A percentile compares a stretch with the other conserved stretches of the same genome.
phyloP scores from a whole-genome alignment of 371 early-diverging fungal genomes.

The Mortierella sp. region DNA sequence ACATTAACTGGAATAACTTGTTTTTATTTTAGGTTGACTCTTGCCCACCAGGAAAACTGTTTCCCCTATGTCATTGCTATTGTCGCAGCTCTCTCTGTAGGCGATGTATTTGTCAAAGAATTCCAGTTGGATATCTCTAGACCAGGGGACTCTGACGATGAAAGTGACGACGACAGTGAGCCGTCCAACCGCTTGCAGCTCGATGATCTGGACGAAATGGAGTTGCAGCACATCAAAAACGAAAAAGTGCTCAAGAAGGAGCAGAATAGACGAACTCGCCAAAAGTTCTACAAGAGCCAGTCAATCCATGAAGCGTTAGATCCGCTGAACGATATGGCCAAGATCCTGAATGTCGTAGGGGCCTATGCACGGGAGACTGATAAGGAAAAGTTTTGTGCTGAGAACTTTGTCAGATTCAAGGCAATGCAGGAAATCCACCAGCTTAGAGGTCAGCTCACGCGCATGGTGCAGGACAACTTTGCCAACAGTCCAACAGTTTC shows the following conservation, averaged over 20 bases:
- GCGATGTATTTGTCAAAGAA: slow-evolving; percentile 89
- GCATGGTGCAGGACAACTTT: slow-evolving; percentile 79
- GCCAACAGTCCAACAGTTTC: slow-evolving; percentile 57
- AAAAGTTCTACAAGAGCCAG: slow-evolving; percentile 66
- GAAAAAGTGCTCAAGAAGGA: slow-evolving; percentile 64
- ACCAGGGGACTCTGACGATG: slow-evolving; percentile 60
- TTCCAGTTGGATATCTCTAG: slow-evolving; percentile 65
- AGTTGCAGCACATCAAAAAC: slow-evolving; percentile 59
- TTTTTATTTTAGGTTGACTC: slow-evolving; percentile 73
- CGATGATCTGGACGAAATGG: slow-evolving; percentile 54
- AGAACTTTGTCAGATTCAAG: slow-evolving; percentile 89
- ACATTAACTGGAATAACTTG: background rate
- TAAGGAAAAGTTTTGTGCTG: slow-evolving; percentile 77
- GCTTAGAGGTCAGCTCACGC: slow-evolving; percentile 88
- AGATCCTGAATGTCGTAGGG: slow-evolving; percentile 87
- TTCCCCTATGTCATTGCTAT: slow-evolving; percentile 90
- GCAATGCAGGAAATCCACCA: slow-evolving; percentile 95
- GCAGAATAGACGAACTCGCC: slow-evolving; percentile 59
- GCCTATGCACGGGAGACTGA: slow-evolving; percentile 90
- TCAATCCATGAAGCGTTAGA: slow-evolving; percentile 74
- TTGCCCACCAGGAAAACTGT: slow-evolving; percentile 87
- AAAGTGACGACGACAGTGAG: slow-evolving; percentile 58
- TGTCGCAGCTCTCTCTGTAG: slow-evolving; percentile 92
- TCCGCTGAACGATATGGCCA: slow-evolving; percentile 87
- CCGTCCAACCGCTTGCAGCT: slow-evolving; percentile 15